Base-by-base conservation (phyloP, 306 rosid species). In the Herpetospermum pedunculosum region DNA sequence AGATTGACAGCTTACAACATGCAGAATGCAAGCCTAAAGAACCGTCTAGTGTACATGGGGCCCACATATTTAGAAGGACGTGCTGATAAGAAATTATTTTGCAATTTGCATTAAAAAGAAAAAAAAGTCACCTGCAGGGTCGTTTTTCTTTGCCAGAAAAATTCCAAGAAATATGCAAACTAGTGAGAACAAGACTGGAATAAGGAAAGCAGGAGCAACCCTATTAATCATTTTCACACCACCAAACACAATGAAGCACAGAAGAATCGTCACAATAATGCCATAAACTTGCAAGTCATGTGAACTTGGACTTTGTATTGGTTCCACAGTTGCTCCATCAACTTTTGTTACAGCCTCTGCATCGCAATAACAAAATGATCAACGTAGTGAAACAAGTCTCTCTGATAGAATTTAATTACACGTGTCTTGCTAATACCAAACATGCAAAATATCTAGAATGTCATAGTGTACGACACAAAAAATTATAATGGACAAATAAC, bases 231-330 rank as follows among this genome's bases (percentile, higher is more conserved):
- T 95, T 85, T 88, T 95, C 76, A 91, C 99, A 63, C 99, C 99
- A 77, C 99, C 99, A 84, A 95, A 95, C 75, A 95, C 99, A 83
- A 95, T 77, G 83, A 95, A 91, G 92, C 97, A 91, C 64, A 95
- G 85, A 44, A 95, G 3, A 71, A 95, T 88, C n/a, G 99, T 91
- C 87, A 89, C 96, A 74, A 95, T 85, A 73, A 95, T 87, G 81
- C 99, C 99, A 74, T 95, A 95, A 64, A 95, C 82, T 88, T 95
- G 99, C 88, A 95, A 77, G 81, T 95, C 99, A 84, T 95, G 99
- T 6, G 91, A 76, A 82, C 90, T 91, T 58, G 95, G 84, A 85
- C 81, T 81, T 69, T 83, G 82, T 68, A 92, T 87, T 15, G 94
- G 97, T 62, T 80, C 86, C 74, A 88, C 69, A 49, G 82, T 38